Evolutionary conservation across 805 yeast genomes (phyloP).

Genomic region (Clavispora santaluciae): DNA sequence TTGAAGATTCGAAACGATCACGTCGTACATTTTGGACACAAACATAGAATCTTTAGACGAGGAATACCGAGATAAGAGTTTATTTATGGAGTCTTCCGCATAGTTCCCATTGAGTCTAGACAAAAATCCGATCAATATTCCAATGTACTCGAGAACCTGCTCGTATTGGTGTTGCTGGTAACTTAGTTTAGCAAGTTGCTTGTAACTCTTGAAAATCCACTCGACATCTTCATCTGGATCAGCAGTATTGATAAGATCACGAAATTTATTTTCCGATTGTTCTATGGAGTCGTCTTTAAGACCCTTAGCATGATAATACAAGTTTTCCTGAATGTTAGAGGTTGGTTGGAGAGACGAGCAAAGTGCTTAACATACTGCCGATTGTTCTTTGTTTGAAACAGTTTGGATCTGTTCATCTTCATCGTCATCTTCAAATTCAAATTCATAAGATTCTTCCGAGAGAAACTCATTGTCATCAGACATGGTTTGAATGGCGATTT

Average conservation of each 20-base stretch:
- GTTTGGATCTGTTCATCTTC: conserved; percentile 24
- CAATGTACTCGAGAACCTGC: conserved; percentile 19
- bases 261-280: conserved; percentile 10
- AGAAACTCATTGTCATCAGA: conserved; percentile 33
- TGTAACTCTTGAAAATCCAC: conserved; percentile 37
- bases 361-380: conserved; percentile 9
- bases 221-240: conserved; percentile 21
- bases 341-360: neutral
- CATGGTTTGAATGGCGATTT: conserved; percentile 15
- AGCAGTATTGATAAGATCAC: conserved; percentile 13
- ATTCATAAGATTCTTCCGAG: conserved; percentile 39
- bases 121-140: conserved; percentile 18
- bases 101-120: conserved; percentile 30
- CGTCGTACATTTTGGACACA: conserved; percentile 27
- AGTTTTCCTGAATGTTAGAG: conserved; percentile 24
- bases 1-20: conserved; percentile 23
- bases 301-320: conserved; percentile 35
- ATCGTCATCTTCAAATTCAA: conserved; percentile 32
- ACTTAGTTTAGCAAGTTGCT: conserved; percentile 37
- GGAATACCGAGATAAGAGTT: conserved; percentile 31
- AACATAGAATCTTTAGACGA: conserved; percentile 23
- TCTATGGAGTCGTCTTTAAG: conserved; percentile 26
- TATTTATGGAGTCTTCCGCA: conserved; percentile 36
- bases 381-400: conserved; percentile 18
- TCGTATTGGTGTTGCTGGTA: conserved; percentile 21